Base-by-base conservation (phyloP, 306 rosid species). In the Quercus rubra region DNA sequence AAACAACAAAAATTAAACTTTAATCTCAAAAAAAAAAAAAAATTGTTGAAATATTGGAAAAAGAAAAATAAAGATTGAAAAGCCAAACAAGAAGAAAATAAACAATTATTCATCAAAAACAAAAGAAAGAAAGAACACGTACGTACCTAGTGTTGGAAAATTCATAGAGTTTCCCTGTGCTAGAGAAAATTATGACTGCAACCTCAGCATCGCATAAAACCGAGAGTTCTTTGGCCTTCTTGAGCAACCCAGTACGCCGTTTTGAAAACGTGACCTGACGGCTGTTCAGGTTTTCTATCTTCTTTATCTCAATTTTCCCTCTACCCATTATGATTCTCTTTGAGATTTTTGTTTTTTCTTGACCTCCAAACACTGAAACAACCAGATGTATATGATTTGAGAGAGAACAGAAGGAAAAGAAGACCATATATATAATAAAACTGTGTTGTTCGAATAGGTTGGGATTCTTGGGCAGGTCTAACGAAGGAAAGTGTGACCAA, bases 251-350 rank as follows among this genome's bases (percentile, higher is more conserved):
- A 77, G 77, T 84, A 0, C 97, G 83, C 28, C 93, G 82, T 83
- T 92, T 92, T 0, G 95, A 90, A 74, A 92, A 92, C 2, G 97
- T 90, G 72, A 92, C 96, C 81, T 92, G 97, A 46, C 96, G 82
- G 84, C 87, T 92, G 19, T 86, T 92, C 74, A 91, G 64, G 76
- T 91, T 91, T 75, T 92, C 96, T 58, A 92, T 92, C 80, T 83
- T 92, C 82, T 85, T 92, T 0, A 92, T 92, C 89, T 91, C 97
- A 25, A 91, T 91, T 38, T 84, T 85, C 31, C 97, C 96, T 76
- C 97, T 84, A 25, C 97, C 94, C 97, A 89, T 90, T 3, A 5
- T 43, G 27, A 21, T 79, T 52, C 75, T 68, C 68, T 0, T 23
- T 19, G 23, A 31, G 18, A n/a, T 46, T 74, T 20, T 80, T 51